Conservation (phyloP, 2,329 filamentous ascomycete species). For the Boeremia lycopersici region DNA sequence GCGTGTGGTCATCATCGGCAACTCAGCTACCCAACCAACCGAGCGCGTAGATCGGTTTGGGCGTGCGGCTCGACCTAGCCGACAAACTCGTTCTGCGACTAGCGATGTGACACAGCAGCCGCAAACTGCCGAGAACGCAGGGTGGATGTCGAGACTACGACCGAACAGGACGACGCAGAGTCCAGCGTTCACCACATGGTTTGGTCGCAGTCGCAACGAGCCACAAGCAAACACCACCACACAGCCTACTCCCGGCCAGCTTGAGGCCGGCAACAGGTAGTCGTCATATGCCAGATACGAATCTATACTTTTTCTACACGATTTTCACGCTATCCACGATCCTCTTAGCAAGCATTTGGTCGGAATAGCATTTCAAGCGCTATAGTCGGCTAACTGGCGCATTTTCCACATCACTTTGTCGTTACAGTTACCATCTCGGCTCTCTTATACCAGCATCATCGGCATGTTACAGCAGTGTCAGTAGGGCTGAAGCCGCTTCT, state of each 20-base stretch:
- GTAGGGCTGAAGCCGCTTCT: too few relatives aligned
- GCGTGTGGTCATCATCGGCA: conserved; percentile 37
- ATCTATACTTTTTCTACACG: conserved; percentile 5
- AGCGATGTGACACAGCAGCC: conserved; percentile 18
- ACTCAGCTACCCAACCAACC: conserved; percentile 15
- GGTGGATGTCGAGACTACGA: conserved; percentile 36
- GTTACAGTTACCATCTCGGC: neutral
- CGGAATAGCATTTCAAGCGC: neutral
- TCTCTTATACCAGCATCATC: too few relatives aligned
- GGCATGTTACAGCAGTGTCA: too few relatives aligned
- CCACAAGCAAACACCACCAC: conserved; percentile 19
- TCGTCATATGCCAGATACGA: conserved; percentile 9
- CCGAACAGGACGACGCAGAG: conserved; percentile 6
- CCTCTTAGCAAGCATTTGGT: conserved; percentile 8
- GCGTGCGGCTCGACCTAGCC: conserved; percentile 33
- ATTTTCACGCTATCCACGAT: conserved; percentile 10
- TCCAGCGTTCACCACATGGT: conserved; percentile 35
- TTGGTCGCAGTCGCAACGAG: conserved; percentile 30
- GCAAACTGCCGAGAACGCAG: conserved; percentile 14
- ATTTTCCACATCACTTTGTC: neutral
- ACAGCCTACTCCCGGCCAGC: conserved; percentile 43
- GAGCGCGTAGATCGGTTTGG: conserved; percentile 27
- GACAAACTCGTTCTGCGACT: conserved; percentile 27
- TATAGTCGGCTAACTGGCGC: neutral
- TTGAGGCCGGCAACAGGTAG: conserved; percentile 45